A percentile compares a stretch with the other conserved stretches of the same genome.
Conservation (phyloP, 2,329 filamentous ascomycete genomes). For the Trichoderma sp. region DNA sequence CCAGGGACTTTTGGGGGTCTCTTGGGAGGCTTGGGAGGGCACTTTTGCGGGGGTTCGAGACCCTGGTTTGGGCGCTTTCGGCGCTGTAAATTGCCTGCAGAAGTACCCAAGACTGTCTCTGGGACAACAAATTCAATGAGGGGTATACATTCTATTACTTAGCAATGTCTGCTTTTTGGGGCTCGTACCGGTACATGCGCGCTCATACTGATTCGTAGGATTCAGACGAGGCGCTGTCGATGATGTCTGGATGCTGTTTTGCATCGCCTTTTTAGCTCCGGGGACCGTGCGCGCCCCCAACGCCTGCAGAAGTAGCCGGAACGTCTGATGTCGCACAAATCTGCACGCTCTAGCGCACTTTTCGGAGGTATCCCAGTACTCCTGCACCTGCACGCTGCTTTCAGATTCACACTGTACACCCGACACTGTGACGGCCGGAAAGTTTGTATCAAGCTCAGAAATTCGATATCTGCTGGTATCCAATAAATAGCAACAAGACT, state of each 20-base stretch:
- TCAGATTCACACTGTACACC: background rate
- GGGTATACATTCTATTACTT: too few species aligned
- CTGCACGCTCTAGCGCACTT: too few species aligned
- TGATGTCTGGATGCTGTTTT: conserved; percentile 13
- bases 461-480: conserved; percentile 20
- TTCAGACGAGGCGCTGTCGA: conserved; percentile 14
- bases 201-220: too few species aligned
- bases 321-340: background rate
- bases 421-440: background rate
- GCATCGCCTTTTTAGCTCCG: conserved; percentile 6
- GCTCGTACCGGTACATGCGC: too few species aligned
- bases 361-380: background rate
- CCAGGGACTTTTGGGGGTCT: conserved; percentile 16
- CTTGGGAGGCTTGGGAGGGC: conserved; percentile 8
- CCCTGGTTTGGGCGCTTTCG: background rate
- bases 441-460: conserved; percentile 16
- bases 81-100: background rate
- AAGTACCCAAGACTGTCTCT: too few species aligned
- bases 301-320: background rate
- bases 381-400: background rate
- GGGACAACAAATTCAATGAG: too few species aligned
- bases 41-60: background rate
- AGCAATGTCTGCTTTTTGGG: too few species aligned
- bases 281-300: background rate
- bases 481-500: background rate